Evolutionary conservation across 1,284 basidiomycete species (phyloP), one percentile per base, ranked within the genome.

Genomic region (Pseudozyma pruni): DNA sequence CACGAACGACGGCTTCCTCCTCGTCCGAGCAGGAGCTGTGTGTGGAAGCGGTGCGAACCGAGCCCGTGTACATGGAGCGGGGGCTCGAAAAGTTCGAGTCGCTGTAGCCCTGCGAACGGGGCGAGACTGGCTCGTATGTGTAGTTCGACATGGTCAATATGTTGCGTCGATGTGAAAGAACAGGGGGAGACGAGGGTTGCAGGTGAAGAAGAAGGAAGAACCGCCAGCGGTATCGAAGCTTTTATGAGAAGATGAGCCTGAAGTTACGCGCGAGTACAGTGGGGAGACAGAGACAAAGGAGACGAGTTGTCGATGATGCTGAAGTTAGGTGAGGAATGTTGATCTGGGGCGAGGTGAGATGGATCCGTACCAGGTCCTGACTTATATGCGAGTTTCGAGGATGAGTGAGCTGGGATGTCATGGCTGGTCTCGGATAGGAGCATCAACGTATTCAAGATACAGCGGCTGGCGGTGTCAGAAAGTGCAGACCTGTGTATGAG

Each of bases 61-160:
- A 68, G 14, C 46, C 53, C 34, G 44, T 42, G 49, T 51, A 61
- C 33, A 56, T 32, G 19, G 64, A 68, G 37, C 57, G 48, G 37
- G 64, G 64, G 37, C 64, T 68, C 6, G 56, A 53, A 44, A 56
- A 56, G 31, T 13, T 42, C 32, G 64, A 68, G 35, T 61, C 57
- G 53, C 39, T 68, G 57, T 40, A 55, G 25, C 42, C 44, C 43
- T 48, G 53, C 35, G 57, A 56, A 29, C 64, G 64, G 25, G 64
- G 64, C 42, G 63, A 67, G 19, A 52, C 44, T n/a, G 56, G 56
- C 43, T 60, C 57, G 44, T 59, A 48, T n/a, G 63, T 32, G 48
- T 51, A 67, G 56, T 34, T 49, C 40, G 61, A 62, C 52, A 62
- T 62, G 27, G 42, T 55, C 31, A 25, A 16, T 25, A 17, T 22